These are phyloP conservation scores for Phanerodontia chrysosporium DNA, from an alignment of 768 basidiomycete genomes.

Conservation along the genomic window DNA sequence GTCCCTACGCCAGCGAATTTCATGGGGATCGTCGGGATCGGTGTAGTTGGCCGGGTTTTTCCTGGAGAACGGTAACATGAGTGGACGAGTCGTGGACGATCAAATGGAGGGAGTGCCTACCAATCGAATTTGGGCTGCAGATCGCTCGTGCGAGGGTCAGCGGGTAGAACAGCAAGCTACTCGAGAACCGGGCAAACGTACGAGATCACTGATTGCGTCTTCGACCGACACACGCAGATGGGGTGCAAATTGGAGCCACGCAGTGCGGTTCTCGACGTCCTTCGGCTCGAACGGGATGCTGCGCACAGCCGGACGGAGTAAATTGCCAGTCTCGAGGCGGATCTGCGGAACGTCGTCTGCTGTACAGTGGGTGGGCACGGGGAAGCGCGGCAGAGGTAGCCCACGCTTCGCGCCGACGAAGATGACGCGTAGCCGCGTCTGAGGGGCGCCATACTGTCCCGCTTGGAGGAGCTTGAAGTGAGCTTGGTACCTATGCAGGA, in stretches of 20 bases:
- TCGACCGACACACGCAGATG: slow-evolving; percentile 52
- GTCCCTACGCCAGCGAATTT: background rate
- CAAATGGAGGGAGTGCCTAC: slow-evolving; percentile 29
- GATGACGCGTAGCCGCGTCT: slow-evolving; percentile 62
- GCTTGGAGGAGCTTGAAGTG: slow-evolving; percentile 64
- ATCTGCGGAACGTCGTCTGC: slow-evolving; percentile 29
- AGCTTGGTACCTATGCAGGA: slow-evolving; percentile 53
- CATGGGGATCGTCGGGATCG: slow-evolving; percentile 15
- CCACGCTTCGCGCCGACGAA: slow-evolving; percentile 63
- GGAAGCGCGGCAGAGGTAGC: slow-evolving; percentile 57
- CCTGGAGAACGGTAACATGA: slow-evolving; percentile 34
- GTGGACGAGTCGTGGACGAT: background rate
- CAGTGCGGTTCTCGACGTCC: background rate
- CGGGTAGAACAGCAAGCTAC: background rate
- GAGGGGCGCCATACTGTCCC: slow-evolving; percentile 69
- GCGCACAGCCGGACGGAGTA: slow-evolving; percentile 40
- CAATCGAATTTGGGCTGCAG: slow-evolving; percentile 67
- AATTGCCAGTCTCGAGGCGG: slow-evolving; percentile 41
- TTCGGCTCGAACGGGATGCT: background rate
- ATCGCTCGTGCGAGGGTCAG: background rate
- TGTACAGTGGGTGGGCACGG: slow-evolving; percentile 58
- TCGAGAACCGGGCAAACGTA: slow-evolving; percentile 28
- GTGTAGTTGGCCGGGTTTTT: slow-evolving; percentile 49
- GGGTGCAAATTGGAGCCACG: slow-evolving; percentile 43
- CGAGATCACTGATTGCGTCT: slow-evolving; percentile 71